Percentiles rank a stretch among this genome's conserved stretches.
These are phyloP conservation scores for Dryas octopetala DNA, from an alignment of 306 rosid species.

Conservation along the genomic window DNA sequence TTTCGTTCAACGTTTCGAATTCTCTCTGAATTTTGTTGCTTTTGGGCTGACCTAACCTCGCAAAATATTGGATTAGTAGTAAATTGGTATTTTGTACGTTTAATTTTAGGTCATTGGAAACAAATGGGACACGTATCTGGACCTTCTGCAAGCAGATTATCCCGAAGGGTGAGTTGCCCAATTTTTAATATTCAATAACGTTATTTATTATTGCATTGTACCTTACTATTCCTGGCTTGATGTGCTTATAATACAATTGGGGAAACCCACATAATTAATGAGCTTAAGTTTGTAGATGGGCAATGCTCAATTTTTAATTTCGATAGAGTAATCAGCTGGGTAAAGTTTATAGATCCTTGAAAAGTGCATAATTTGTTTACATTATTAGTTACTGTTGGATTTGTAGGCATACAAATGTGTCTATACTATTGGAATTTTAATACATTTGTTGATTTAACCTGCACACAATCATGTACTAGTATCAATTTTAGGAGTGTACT, in stretches of 20 bases:
- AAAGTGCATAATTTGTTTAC: neutral
- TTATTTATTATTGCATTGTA: neutral
- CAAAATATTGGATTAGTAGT: neutral
- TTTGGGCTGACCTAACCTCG: neutral
- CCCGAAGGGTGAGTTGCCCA: conserved; percentile 64
- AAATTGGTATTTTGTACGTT: neutral
- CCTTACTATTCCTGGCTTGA: no score
- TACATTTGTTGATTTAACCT: neutral
- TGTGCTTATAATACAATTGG: neutral
- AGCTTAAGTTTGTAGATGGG: neutral
- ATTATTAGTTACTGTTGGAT: neutral
- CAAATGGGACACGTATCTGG: conserved; percentile 92
- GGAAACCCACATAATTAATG: neutral
- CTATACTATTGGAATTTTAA: neutral
- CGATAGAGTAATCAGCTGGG: neutral
- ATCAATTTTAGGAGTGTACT: neutral
- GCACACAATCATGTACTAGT: neutral
- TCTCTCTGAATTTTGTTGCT: neutral
- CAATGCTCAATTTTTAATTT: neutral
- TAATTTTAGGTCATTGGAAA: conserved; percentile 75
- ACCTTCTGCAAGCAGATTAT: conserved; percentile 87
- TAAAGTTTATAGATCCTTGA: neutral
- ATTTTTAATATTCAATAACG: neutral
- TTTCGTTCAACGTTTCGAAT: neutral
- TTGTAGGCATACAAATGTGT: neutral